Base-by-base conservation (phyloP, 805 yeast species). In the Wickerhamiella galacta region DNA sequence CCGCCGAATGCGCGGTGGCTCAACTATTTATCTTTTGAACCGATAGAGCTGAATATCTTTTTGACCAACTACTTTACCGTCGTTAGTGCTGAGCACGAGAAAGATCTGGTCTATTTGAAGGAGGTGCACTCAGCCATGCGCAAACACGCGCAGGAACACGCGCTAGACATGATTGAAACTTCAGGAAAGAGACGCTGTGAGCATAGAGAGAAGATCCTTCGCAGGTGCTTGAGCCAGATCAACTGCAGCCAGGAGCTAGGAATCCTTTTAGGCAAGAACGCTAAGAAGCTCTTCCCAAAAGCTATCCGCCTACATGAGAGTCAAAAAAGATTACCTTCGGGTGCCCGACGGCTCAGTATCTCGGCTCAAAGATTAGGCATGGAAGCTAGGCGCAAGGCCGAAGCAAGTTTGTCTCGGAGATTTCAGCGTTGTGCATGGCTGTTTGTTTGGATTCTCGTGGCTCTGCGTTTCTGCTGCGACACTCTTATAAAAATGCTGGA, bases 1-100 rank as follows among this genome's bases (percentile, higher is more conserved):
- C 76, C 90, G 1, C 95, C 95, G 0, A 64, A 67, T 28, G 69
- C 76, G 14, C 62, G 61, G 19, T 65, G 68, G 37, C 63, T 85
- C 61, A 93, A 83, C 42, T 81, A 78, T 49, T 76, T 70, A 41
- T 74, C 95, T 0, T 49, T 74, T 3, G 57, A 63, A n/a, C 92
- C 94, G 0, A 77, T 82, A 3, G 56, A 70, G 3, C 61, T 83
- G 7, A 75, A 74, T 11, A 49, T 65, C 10, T 54, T 58, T 6
- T 22, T 26, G 15, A 20, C 28, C 11, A 14, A 31, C 16, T 16
- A 26, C 6, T n/a, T 16, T 6, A 30, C 36, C n/a, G 25, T 32
- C 24, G 26, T 35, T 12, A 25, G 30, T n/a, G 28, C 28, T 8
- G 39, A 36, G 14, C 25, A 39, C 25, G 20, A 42, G 32, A 33